Conservation (phyloP, 495 filamentous ascomycete genomes). For the Penicillium herquei region DNA sequence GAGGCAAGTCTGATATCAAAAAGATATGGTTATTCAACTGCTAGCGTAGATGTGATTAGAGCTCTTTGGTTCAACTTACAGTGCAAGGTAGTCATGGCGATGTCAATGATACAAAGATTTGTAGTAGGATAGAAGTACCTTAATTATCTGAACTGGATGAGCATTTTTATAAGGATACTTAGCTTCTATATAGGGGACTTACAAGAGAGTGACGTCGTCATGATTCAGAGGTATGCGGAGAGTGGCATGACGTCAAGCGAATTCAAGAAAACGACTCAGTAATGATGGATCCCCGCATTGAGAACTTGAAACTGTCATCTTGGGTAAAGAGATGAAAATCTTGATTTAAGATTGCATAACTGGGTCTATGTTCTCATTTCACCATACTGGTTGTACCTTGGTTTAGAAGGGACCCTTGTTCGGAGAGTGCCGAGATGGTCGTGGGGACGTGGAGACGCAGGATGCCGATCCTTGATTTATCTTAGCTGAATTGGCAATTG, state of each 20-base stretch:
- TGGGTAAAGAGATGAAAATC: background rate
- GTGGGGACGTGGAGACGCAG: background rate
- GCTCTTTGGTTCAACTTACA: conserved; percentile 46
- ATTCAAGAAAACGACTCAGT: background rate
- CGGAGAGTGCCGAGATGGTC: background rate
- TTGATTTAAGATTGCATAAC: background rate
- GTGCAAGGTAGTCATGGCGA: conserved; percentile 60
- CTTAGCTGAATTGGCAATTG: background rate
- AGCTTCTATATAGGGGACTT: no score
- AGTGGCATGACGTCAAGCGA: conserved; percentile 26
- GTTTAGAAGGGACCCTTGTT: background rate
- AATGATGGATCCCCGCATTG: background rate
- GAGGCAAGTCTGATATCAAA: conserved; percentile 68
- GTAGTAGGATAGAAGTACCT: background rate
- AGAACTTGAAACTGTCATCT: background rate
- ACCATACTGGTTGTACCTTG: background rate
- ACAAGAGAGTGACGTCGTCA: conserved; percentile 40
- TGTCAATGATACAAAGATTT: background rate
- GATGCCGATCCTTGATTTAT: background rate
- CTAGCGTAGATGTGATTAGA: background rate
- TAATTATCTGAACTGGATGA: no score
- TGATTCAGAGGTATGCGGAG: conserved; percentile 32
- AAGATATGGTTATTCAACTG: conserved; percentile 5
- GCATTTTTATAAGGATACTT: no score
- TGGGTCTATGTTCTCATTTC: background rate